A percentile compares a stretch with the other conserved stretches of the same genome.
Conservation (phyloP, 495 filamentous ascomycete species). For the Hypoxylon fuscum region DNA sequence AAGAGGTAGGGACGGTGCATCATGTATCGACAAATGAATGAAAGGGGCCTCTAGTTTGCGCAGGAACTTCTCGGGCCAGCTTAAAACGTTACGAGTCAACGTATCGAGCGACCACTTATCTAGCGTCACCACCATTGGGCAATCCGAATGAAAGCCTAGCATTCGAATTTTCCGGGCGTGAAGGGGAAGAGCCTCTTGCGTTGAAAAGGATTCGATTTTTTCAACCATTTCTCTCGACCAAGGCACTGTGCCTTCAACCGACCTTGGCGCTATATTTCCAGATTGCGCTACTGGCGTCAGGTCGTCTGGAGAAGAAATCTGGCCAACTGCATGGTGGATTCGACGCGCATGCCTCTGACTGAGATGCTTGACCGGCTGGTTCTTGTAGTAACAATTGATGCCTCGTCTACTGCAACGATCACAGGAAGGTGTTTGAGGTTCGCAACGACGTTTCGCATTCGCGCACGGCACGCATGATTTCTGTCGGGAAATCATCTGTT, state of each 20-base stretch:
- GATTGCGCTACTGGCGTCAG: background rate
- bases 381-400: background rate
- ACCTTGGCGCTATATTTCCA: background rate
- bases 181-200: background rate
- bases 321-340: background rate
- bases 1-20: background rate
- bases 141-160: background rate
- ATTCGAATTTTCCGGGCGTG: background rate
- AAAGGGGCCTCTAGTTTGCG: background rate
- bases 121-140: background rate
- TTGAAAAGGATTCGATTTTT: background rate
- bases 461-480: conserved; percentile 4
- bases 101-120: background rate
- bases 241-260: background rate
- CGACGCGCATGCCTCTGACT: background rate
- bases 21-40: background rate
- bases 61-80: background rate
- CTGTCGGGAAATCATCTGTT: background rate
- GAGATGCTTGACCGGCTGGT: background rate
- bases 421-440: background rate
- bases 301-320: background rate
- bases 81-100: background rate
- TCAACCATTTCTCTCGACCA: background rate
- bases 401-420: background rate
- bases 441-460: background rate